Percentiles rank a stretch among this genome's conserved stretches.
These are phyloP conservation scores for Epichloe sibirici DNA, from an alignment of 2,329 filamentous ascomycete genomes.

Conservation along the genomic window DNA sequence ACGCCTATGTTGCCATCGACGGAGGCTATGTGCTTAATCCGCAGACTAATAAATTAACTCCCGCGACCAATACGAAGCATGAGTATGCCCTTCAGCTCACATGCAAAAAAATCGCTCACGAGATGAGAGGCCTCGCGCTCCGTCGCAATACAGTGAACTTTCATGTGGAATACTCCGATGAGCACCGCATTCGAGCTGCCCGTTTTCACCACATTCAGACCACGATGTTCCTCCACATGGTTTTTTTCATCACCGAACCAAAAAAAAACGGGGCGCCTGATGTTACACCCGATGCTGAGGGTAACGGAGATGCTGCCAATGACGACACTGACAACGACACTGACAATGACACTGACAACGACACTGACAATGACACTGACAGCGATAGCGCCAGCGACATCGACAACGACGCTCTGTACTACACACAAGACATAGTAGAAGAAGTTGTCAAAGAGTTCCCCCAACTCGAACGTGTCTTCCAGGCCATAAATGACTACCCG, in stretches of 20 bases:
- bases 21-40: neutral
- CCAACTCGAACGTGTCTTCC: neutral
- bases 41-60: neutral
- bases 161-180: neutral
- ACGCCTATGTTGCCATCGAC: neutral
- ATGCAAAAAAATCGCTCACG: neutral
- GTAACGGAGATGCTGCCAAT: neutral
- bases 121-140: neutral
- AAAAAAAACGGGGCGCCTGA: no score
- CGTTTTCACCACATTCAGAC: neutral
- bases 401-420: neutral
- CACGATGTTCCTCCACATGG: neutral
- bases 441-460: neutral
- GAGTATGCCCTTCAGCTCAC: neutral
- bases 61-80: neutral
- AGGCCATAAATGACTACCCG: neutral
- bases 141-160: neutral
- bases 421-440: neutral
- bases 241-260: neutral
- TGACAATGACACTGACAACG: neutral
- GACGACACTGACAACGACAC: neutral
- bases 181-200: neutral
- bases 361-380: neutral
- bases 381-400: neutral
- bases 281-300: no score